Base-by-base conservation (phyloP, 805 yeast species). In the Sugiyamaella boreocaroliniensis region DNA sequence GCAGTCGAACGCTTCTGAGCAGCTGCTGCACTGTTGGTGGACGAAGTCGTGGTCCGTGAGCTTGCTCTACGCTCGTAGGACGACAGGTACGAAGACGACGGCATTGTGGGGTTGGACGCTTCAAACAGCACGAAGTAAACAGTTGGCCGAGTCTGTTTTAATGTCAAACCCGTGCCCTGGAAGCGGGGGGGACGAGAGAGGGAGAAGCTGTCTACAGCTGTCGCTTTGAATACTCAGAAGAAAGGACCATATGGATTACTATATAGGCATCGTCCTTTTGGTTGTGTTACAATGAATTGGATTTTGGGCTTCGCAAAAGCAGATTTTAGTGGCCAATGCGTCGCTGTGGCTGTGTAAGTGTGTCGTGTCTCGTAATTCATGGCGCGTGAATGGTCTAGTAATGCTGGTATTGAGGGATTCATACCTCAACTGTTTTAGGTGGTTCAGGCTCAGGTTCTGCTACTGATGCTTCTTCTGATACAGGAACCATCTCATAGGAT, bases 1-100 rank as follows among this genome's bases (percentile, higher is more conserved):
- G 68, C 60, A 34, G 68, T 59, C 19, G 60, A 56, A 47, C 60
- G 60, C 50, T 65, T 65, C 37, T 61, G 22, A 18, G 52, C 54
- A 10, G 58, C 43, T 6, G 57, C 50, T 6, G 55, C 7, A 10
- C 22, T 32, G 40, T 29, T 22, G 12, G 50, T 18, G n/a, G 51
- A 26, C 11, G 41, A 19, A 34, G 49, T 29, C 15, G 20, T 34
- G 19, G 55, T 45, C 20, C 55, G 43, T 15, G 55, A 48, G 37
- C 53, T 49, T 9, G 53, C 29, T 41, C 50, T 26, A 10, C 42
- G 18, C 20, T 9, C n/a, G 20, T 32, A 29, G 32, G 52, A 49
- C 29, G 52, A 40, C 29, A 49, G 52, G 45, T 49, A 49, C 41
- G 51, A 48, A 19, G 52, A 49, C 20, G 52, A 49, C 9, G 52